Base-by-base conservation (phyloP, 2,329 filamentous ascomycete species). In the Xylaria sp. region DNA sequence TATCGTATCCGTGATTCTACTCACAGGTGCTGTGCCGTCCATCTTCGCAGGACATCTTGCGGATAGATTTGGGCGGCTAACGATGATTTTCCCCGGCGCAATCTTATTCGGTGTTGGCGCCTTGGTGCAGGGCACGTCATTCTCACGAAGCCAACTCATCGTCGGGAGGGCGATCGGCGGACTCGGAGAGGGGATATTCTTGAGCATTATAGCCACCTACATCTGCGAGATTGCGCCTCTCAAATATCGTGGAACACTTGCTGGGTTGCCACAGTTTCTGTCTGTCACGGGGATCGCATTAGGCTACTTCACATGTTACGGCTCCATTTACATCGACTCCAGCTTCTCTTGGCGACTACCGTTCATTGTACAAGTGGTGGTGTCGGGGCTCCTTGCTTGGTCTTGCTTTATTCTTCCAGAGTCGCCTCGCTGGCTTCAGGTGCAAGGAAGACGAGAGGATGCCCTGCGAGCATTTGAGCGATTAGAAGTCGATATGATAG, bases 291-390 rank as follows among this genome's bases (percentile, higher is more conserved):
- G 86, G 0, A 76, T 90, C 2, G 84, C 84, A 10, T 55, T 81
- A 0, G 89, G 88, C 0, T 90, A 88, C 71, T 91, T 91, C 71
- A 84, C 82, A 10, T 89, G 87, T 75, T 90, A 90, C 70, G 87
- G 85, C 8, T 85, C 83, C 25, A 80, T 84, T 0, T 73, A 78
- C 1, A 80, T 88, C 8, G 44, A 77, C 0, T 84, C 82, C 2
- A 84, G 83, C 2, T 75, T 86, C 21, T 83, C 87, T 1, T 90
- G 88, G 88, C 81, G 87, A 2, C 75, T 86, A 0, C 88, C 88
- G 0, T 89, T 86, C 63, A 78, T 86, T 0, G 73, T 90, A 0
- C 82, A 86, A 69, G 79, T 82, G 0, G 59, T 75, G 4, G 68
- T 86, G 1, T 80, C 83, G 0, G 75, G 82, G 5, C 51, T 79